Evolutionary conservation across 2,329 filamentous ascomycete species (phyloP), one percentile per base, ranked within the genome.

Genomic region (Camillea tinctor): DNA sequence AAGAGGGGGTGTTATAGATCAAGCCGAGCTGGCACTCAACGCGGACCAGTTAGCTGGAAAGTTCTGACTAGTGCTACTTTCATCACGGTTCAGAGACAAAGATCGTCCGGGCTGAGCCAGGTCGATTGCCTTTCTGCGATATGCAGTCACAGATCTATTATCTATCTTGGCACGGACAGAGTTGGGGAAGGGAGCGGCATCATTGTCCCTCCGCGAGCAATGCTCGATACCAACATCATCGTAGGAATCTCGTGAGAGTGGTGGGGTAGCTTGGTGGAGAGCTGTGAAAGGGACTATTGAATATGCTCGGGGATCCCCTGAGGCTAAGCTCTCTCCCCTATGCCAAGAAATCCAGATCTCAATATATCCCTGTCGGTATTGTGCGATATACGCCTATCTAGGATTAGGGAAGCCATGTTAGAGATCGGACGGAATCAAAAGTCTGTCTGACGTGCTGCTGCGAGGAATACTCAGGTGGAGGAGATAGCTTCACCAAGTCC

Each of bases 31-130:
- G 57, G 54, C 36, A 15, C 17, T n/a, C 13, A 15, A 15, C n/a
- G 36, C 6, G 23, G 48, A 20, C 30, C 55, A 54, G 30, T 52
- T 15, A 40, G 19, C 22, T 50, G 19, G 59, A 48, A 50, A 30
- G 52, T 53, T 58, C 13, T 54, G 44, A 51, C 55, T 58, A 59
- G 50, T 54, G 53, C 44, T 52, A 22, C 52, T 21, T 19, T 7
- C 24, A 55, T 50, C 36, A 30, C 48, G 21, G 19, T 50, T 48
- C 36, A 17, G 48, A 22, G 50, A 30, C 30, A 30, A 50, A 20
- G 54, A 57, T 52, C 24, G 19, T 13, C 30, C 36, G 13, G n/a
- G 36, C 36, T 44, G 5, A n/a, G 36, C n/a, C n/a, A n/a, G 36
- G 6, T 17, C 4, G n/a, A 3, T 44, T 15, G 15, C n/a, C 2